phyloP scores from a whole-genome alignment of 345 rosid genomes.

The Populus pruinosa region DNA sequence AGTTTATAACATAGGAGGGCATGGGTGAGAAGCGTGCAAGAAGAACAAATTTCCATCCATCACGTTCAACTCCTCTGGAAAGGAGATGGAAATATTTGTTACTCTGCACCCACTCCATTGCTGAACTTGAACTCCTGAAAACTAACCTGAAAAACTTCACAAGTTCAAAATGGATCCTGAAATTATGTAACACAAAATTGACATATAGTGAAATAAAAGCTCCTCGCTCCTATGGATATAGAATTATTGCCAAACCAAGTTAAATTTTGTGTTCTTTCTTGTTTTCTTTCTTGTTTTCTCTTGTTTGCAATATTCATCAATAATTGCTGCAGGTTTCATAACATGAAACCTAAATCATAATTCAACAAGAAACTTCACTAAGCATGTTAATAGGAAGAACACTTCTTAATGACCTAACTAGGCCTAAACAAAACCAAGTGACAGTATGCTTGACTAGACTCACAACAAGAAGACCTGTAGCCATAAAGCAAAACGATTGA shows the following conservation, averaged over 20 bases:
- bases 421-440: no score
- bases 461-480: background rate
- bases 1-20: conserved; percentile 83
- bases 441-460: no score
- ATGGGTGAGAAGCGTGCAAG: conserved; percentile 95
- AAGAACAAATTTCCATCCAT: conserved; percentile 94
- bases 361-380: background rate
- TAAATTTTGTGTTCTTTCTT: no score
- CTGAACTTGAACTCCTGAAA: conserved; percentile 60
- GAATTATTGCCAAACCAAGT: no score
- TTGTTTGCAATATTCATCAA: no score
- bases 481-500: background rate
- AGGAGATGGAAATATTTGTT: conserved; percentile 75
- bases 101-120: conserved; percentile 62
- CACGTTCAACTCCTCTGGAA: conserved; percentile 75
- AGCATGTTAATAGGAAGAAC: background rate
- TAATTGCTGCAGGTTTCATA: no score
- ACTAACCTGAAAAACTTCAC: conserved; percentile 50
- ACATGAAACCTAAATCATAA: no score
- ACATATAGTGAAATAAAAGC: no score
- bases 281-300: no score
- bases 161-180: conserved; percentile 1
- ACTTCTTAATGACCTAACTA: background rate
- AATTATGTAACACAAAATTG: background rate
- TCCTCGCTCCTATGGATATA: no score